phyloP scores from a whole-genome alignment of 495 filamentous ascomycete species.

The Neurospora tetraspora region DNA sequence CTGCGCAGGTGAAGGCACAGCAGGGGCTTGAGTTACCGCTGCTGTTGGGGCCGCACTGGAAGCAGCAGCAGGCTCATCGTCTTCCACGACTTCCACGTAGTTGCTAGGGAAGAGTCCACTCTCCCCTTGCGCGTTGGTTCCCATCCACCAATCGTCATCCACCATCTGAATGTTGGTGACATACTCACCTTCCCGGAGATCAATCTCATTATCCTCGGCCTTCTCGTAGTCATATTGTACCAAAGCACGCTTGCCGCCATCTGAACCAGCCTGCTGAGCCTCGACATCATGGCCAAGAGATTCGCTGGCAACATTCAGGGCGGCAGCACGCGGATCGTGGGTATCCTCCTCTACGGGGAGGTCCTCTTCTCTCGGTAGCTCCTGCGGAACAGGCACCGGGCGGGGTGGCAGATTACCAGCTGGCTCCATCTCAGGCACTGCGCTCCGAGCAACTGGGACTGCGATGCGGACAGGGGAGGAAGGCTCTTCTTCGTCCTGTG shows the following conservation, averaged over 20 bases:
- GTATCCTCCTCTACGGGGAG: constrained; percentile 51
- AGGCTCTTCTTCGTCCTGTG: constrained; percentile 30
- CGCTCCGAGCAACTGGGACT: constrained; percentile 65
- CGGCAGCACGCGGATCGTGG: constrained; percentile 54
- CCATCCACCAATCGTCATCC: constrained; percentile 96
- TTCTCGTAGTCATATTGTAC: constrained; percentile 95
- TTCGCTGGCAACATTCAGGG: constrained; percentile 40
- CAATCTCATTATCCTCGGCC: constrained; percentile 92
- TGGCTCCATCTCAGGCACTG: constrained; percentile 43
- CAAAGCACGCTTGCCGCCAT: constrained; percentile 57
- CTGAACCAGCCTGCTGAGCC: constrained; percentile 15
- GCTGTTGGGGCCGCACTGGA: constrained; percentile 20
- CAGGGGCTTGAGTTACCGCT: constrained; percentile 14
- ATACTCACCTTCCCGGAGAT: constrained; percentile 79
- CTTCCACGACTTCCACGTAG: constrained; percentile 81
- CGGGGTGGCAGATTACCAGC: constrained; percentile 38
- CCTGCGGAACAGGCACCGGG: constrained; percentile 43
- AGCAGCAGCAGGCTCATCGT: constrained; percentile 26
- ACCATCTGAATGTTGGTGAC: constrained; percentile 98
- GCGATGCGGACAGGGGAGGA: constrained; percentile 78
- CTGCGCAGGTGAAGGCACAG: constrained; percentile 22
- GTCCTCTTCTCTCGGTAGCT: constrained; percentile 52
- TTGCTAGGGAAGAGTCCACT: constrained; percentile 90
- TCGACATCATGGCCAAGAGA: constrained; percentile 22
- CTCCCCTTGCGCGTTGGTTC: constrained; percentile 70